Evolutionary conservation across 352 stramenopile species (phyloP).

Genomic region (Phytopythium montanum): DNA sequence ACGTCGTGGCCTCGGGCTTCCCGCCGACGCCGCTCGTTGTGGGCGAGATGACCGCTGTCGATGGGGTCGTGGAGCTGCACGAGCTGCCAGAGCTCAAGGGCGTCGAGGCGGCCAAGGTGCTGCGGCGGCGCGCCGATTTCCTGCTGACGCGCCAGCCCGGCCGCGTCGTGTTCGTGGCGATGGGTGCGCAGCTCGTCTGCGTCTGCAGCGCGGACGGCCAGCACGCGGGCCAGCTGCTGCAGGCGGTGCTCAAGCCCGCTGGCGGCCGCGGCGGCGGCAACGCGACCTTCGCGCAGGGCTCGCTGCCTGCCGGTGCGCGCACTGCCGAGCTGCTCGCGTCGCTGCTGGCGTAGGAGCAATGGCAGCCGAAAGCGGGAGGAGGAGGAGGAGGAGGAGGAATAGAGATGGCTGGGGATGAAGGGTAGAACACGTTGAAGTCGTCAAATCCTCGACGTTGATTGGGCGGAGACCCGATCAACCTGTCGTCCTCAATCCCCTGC

Average conservation of each 20-base stretch:
- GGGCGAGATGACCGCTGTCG: constrained; percentile 11
- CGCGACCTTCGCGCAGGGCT: constrained; percentile 59
- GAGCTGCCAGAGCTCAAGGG: constrained; percentile 12
- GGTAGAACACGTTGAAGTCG: too few species aligned
- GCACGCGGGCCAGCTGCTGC: constrained; percentile 57
- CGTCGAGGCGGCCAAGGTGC: constrained; percentile 42
- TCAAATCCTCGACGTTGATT: too few species aligned
- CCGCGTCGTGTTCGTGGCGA: constrained; percentile 40
- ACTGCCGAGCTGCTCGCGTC: not conserved
- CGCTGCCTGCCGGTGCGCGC: constrained; percentile 10
- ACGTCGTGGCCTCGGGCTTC: constrained; percentile 35
- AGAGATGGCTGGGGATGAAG: not conserved
- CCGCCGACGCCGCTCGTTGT: constrained; percentile 31
- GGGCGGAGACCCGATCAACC: too few species aligned
- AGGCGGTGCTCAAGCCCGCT: constrained; percentile 45
- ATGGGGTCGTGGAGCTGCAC: constrained; percentile 29
- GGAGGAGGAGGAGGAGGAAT: not conserved
- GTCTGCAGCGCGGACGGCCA: constrained; percentile 20
- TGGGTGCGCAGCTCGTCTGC: constrained; percentile 53
- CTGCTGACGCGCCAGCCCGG: constrained; percentile 26
- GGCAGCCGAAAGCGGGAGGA: not conserved
- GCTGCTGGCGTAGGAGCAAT: not conserved
- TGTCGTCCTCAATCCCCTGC: too few species aligned
- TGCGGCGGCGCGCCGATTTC: constrained; percentile 62
- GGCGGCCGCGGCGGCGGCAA: constrained; percentile 58